Percentiles rank a stretch among this genome's conserved stretches.
Conservation (phyloP, 495 filamentous ascomycete genomes). For the Rhizodiscina lignyota region DNA sequence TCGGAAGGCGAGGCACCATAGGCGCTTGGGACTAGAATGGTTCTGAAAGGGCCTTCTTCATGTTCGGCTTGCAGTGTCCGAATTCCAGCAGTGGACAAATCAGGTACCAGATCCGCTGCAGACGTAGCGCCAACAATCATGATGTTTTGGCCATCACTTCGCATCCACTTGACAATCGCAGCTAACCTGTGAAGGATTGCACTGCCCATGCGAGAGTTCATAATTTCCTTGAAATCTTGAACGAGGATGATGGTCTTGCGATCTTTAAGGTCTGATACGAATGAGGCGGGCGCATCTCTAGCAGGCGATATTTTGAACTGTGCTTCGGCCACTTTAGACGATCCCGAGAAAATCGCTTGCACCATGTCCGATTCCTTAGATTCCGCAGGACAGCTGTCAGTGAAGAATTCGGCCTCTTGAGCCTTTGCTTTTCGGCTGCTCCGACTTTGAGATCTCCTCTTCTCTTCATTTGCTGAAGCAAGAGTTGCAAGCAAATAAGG, state of each 20-base stretch:
- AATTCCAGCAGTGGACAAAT: constrained; percentile 32
- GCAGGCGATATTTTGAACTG: not conserved
- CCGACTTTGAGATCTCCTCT: no score
- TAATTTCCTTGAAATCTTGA: constrained; percentile 64
- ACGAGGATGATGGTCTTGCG: constrained; percentile 50
- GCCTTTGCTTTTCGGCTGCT: constrained; percentile 10
- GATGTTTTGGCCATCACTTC: constrained; percentile 50
- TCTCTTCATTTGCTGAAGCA: no score
- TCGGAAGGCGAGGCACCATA: constrained; percentile 1
- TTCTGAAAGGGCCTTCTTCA: constrained; percentile 26
- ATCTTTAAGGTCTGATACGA: not conserved
- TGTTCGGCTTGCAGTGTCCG: constrained; percentile 25
- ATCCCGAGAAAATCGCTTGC: not conserved
- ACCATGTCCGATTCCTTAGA: not conserved
- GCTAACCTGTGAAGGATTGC: constrained; percentile 48
- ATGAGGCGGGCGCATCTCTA: constrained; percentile 9
- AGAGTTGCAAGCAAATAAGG: no score
- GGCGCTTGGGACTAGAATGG: constrained; percentile 29
- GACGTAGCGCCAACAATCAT: constrained; percentile 61
- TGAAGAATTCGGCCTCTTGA: constrained; percentile 2
- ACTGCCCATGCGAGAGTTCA: constrained; percentile 40
- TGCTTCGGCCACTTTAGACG: constrained; percentile 3
- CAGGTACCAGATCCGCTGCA: constrained; percentile 30
- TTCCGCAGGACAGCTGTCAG: not conserved
- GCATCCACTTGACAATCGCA: constrained; percentile 49